Base-by-base conservation (phyloP, 768 basidiomycete species). In the Phanerodontia chrysosporium region DNA sequence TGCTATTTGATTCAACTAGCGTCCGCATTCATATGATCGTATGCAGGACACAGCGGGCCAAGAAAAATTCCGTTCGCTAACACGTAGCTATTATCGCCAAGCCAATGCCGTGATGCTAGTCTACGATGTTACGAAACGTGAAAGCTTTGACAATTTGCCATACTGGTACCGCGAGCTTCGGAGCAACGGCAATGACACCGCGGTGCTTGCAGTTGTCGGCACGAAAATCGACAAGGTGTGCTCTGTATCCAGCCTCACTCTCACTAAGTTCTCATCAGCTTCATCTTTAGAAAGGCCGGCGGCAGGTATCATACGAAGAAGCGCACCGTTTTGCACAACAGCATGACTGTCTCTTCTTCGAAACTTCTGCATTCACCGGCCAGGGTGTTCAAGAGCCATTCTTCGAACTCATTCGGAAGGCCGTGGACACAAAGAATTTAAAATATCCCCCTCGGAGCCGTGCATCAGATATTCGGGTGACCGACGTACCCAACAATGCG, bases 31-130 rank as follows among this genome's bases (percentile, higher is more conserved):
- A n/a, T n/a, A n/a, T n/a, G n/a, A n/a, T n/a, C n/a, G n/a, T n/a
- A n/a, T n/a, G n/a, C 51, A 58, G 53, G 57, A 54, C 28, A 58
- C 59, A 21, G 55, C 61, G 30, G 49, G 97, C 0, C 96, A 98
- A 72, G 97, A 99, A 74, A 85, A 96, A 6, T 99, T 98, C 70
- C 81, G 94, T 48, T 96, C 95, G 2, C 89, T 99, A 65, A 98
- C 97, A 4, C 89, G 89, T 1, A 92, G 90, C 9, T 99, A 98
- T 67, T 99, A 98, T 68, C 83, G 96, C 27, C 90, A 90, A 1
- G 90, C 90, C 45, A 89, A 92, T 65, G 90, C 90, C 7, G 82
- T 92, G 51, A 88, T 92, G 66, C 79, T 92, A 49, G 96, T 98
- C 4, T 99, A 98, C 73, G 97, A 98, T 73, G 92, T 98, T 35